Evolutionary conservation across 805 yeast species (phyloP).

Genomic region (Jamesozyma lodderae): DNA sequence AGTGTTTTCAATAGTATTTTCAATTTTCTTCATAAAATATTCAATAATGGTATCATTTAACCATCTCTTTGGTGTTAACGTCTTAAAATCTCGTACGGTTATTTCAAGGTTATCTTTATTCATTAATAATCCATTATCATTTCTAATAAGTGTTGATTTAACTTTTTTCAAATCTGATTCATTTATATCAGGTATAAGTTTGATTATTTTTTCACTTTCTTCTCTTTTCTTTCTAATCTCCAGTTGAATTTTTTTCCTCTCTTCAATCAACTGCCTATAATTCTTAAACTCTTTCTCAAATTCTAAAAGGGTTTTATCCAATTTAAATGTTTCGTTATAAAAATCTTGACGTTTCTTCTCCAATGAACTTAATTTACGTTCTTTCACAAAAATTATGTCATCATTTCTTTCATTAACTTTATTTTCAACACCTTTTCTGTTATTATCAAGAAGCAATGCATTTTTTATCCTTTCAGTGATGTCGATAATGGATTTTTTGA

Average conservation of each 20-base stretch:
- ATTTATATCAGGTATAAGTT: conserved; percentile 22
- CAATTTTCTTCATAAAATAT: conserved; percentile 46
- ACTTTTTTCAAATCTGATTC: conserved; percentile 20
- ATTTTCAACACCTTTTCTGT: neutral
- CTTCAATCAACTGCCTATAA: conserved; percentile 37
- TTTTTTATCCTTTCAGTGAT: conserved; percentile 24
- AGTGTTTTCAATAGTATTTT: conserved; percentile 31
- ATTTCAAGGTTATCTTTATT: conserved; percentile 47
- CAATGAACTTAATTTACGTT: conserved; percentile 21
- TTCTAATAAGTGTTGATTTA: conserved; percentile 23
- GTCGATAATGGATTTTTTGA: conserved; percentile 18
- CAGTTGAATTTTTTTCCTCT: conserved; percentile 34
- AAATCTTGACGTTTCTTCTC: conserved; percentile 19
- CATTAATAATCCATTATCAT: conserved; percentile 20
- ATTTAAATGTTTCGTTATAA: conserved; percentile 13
- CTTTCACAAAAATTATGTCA: conserved; percentile 22
- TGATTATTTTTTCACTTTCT: conserved; percentile 6
- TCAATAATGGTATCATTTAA: conserved; percentile 88
- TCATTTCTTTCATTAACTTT: conserved; percentile 4
- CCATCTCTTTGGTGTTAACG: conserved; percentile 69
- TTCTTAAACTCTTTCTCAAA: conserved; percentile 34
- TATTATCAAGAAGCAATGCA: conserved; percentile 13
- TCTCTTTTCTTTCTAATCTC: conserved; percentile 20
- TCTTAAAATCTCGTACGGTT: conserved; percentile 54
- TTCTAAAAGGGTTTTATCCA: conserved; percentile 23